Conservation (phyloP, 179 eudicot species). For the Pouteria campechiana region DNA sequence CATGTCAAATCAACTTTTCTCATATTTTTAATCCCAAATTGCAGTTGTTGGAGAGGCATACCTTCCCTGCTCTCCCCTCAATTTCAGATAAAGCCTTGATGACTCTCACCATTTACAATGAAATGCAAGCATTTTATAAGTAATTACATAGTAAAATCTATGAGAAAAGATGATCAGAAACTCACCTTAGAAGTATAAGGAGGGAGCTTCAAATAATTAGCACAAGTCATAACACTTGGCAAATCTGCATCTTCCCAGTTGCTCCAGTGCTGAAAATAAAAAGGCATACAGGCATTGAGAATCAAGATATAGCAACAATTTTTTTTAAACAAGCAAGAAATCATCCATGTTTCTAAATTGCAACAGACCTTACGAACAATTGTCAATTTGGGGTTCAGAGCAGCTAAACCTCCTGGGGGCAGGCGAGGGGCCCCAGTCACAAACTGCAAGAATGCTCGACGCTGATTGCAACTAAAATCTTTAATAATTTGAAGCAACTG, state of each 20-base stretch:
- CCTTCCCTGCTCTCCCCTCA: no score
- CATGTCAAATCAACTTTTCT: no score
- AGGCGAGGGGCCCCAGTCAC: constrained; percentile 95
- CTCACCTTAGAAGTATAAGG: constrained; percentile 82
- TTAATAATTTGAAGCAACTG: constrained; percentile 77
- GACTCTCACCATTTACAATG: no score
- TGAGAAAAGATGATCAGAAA: no score
- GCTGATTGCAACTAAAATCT: constrained; percentile 57
- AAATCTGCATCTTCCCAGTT: constrained; percentile 53
- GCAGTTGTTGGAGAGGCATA: no score
- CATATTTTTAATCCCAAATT: no score
- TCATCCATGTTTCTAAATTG: no score
- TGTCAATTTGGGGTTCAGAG: constrained; percentile 86
- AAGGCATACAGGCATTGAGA: background rate
- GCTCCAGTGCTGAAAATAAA: constrained; percentile 47
- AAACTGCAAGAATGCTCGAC: constrained; percentile 82
- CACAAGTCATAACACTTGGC: constrained; percentile 99
- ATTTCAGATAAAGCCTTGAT: no score
- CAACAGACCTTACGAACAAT: constrained; percentile 76
- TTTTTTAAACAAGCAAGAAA: background rate
- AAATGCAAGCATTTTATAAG: no score
- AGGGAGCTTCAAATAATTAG: constrained; percentile 91
- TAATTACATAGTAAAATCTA: no score
- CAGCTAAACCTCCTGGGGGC: constrained; percentile 88
- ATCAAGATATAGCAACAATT: background rate